Percentiles rank a stretch among this genome's conserved stretches.
Evolutionary conservation across 306 rosid genomes (phyloP).

Genomic region (Arachis stenosperma): DNA sequence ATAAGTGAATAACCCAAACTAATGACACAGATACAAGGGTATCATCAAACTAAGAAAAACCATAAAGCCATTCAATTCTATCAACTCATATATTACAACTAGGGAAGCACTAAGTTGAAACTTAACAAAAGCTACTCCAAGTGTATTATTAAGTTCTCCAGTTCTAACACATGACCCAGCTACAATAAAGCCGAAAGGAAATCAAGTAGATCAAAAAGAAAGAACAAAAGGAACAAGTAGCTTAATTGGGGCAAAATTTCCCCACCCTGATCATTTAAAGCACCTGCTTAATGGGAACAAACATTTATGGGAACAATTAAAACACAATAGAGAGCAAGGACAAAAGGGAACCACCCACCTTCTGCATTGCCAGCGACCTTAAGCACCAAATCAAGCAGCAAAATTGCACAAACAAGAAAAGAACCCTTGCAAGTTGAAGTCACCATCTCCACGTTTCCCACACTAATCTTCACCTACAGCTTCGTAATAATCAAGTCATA

Average conservation of each 20-base stretch:
- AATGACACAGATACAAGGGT: conserved; percentile 5
- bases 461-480: conserved; percentile 28
- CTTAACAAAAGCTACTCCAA: conserved; percentile 37
- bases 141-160: conserved; percentile 24
- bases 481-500: conserved; percentile 47
- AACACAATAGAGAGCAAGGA: not conserved
- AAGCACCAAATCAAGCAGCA: conserved; percentile 54
- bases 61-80: conserved; percentile 13
- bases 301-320: conserved; percentile 33
- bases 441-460: conserved; percentile 42
- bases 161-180: conserved; percentile 24
- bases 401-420: conserved; percentile 54
- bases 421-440: conserved; percentile 44
- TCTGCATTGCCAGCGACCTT: conserved; percentile 65
- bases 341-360: conserved; percentile 59
- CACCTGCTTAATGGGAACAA: conserved; percentile 11
- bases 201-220: conserved; percentile 34
- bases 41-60: conserved; percentile 20
- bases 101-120: conserved; percentile 10
- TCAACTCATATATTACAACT: conserved; percentile 20
- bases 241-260: conserved; percentile 14
- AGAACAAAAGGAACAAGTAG: conserved; percentile 8
- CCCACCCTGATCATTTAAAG: conserved; percentile 27
- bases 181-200: conserved; percentile 34
- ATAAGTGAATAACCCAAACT: not conserved